Percentiles rank a stretch among this genome's conserved stretches.
Conservation (phyloP, 345 rosid genomes). For the Salix brachista region DNA sequence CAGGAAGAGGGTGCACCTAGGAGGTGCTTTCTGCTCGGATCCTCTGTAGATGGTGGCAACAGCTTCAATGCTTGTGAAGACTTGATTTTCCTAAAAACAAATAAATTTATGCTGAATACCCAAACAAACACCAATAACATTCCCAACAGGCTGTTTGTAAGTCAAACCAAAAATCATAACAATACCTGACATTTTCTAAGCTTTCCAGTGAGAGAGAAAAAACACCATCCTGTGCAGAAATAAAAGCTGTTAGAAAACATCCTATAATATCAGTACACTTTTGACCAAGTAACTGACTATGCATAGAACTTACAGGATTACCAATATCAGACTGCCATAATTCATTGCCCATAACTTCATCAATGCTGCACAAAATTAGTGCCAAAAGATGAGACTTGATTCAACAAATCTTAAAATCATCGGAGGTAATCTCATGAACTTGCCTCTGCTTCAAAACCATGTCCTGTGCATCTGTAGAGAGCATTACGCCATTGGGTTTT, state of each 20-base stretch:
- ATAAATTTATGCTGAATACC: conserved; percentile 16
- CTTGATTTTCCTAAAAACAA: conserved; percentile 59
- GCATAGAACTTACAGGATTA: conserved; percentile 49
- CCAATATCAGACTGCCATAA: conserved; percentile 44
- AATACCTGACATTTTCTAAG: conserved; percentile 57
- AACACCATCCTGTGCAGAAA: conserved; percentile 52
- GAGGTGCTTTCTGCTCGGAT: conserved; percentile 60
- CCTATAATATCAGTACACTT: neutral
- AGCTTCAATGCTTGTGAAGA: conserved; percentile 63
- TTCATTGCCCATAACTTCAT: conserved; percentile 73
- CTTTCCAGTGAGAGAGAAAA: conserved; percentile 48
- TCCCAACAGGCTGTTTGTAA: conserved; percentile 6
- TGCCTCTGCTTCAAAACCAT: conserved; percentile 77
- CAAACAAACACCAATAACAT: neutral
- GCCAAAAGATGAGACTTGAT: conserved; percentile 5
- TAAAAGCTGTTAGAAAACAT: conserved; percentile 20
- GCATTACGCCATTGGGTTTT: conserved; percentile 60
- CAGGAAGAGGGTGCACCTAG: conserved; percentile 64
- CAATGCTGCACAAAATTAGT: conserved; percentile 55
- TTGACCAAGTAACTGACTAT: conserved; percentile 7
- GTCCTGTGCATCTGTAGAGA: conserved; percentile 57
- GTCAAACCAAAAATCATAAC: conserved; percentile 5
- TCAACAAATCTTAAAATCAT: conserved; percentile 6
- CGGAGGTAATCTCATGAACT: conserved; percentile 27
- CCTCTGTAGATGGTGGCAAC: conserved; percentile 71